Evolutionary conservation across 1,284 basidiomycete species (phyloP).

Genomic region (Tranzscheliella williamsii): DNA sequence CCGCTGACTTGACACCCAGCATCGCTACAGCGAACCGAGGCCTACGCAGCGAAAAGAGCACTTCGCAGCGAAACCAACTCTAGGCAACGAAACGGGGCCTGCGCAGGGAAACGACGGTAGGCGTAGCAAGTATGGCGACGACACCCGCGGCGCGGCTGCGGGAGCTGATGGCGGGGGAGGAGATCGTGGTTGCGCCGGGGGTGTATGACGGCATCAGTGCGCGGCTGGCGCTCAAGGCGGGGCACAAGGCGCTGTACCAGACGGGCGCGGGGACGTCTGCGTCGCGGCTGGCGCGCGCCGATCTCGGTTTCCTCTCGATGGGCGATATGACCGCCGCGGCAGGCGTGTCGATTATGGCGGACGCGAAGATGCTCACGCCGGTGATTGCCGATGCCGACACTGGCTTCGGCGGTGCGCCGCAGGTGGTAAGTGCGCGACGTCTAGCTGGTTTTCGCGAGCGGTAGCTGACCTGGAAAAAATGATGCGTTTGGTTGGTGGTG

Average conservation of each 20-base stretch:
- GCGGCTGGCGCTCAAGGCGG: conserved; percentile 74
- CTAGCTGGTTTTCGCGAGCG: no score
- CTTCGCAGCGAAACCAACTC: no score
- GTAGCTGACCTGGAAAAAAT: background rate
- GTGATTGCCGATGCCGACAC: conserved; percentile 81
- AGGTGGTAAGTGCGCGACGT: conserved; percentile 68
- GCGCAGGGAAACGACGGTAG: background rate
- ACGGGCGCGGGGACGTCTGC: conserved; percentile 77
- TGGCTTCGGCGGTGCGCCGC: conserved; percentile 77
- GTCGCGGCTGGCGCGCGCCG: conserved; percentile 74
- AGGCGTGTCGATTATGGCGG: conserved; percentile 19
- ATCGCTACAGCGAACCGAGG: no score
- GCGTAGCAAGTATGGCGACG: background rate
- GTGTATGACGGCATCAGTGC: conserved; percentile 81
- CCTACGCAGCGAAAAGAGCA: no score
- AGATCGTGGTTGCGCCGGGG: conserved; percentile 62
- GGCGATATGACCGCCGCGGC: conserved; percentile 65
- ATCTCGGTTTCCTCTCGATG: conserved; percentile 77
- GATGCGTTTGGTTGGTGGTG: background rate
- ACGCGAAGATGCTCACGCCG: conserved; percentile 10
- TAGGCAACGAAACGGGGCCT: no score
- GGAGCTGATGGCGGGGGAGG: conserved; percentile 3
- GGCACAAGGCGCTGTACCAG: conserved; percentile 70
- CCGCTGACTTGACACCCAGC: no score
- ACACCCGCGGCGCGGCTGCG: conserved; percentile 25